Conservation (phyloP, 1,284 basidiomycete genomes). For the Ustilago bromivora region DNA sequence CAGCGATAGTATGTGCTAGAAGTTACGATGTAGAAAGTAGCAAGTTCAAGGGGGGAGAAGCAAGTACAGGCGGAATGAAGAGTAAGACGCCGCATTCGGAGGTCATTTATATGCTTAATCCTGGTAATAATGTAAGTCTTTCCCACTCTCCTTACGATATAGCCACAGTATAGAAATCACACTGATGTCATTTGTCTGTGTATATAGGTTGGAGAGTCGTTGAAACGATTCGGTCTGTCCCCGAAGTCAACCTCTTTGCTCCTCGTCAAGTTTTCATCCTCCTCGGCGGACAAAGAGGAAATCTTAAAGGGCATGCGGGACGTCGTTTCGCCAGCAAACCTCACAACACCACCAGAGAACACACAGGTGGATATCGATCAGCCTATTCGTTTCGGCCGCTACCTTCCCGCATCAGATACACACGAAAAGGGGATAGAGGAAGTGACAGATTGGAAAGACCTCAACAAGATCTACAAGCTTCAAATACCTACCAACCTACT, state of each 20-base stretch:
- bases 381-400: conserved; percentile 22
- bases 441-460: conserved; percentile 51
- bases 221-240: conserved; percentile 49
- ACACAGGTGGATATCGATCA: conserved; percentile 27
- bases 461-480: conserved; percentile 58
- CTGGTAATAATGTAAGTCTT: conserved; percentile 48
- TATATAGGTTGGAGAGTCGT: conserved; percentile 46
- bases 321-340: conserved; percentile 21
- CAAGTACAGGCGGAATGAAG: conserved; percentile 50
- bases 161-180: background rate
- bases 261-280: conserved; percentile 39
- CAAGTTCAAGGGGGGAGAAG: conserved; percentile 35
- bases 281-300: conserved; percentile 9
- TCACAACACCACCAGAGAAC: conserved; percentile 13
- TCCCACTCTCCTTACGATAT: background rate
- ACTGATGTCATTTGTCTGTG: background rate
- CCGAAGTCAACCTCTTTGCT: conserved; percentile 37
- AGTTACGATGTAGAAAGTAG: conserved; percentile 24
- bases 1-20: conserved; percentile 39
- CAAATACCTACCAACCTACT: conserved; percentile 28
- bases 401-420: background rate
- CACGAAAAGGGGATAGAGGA: background rate
- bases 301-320: conserved; percentile 39
- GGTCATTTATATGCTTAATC: conserved; percentile 49
- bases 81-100: conserved; percentile 52